These are phyloP conservation scores for Lenzites betulinus DNA, from an alignment of 768 basidiomycete species.

Conservation along the genomic window DNA sequence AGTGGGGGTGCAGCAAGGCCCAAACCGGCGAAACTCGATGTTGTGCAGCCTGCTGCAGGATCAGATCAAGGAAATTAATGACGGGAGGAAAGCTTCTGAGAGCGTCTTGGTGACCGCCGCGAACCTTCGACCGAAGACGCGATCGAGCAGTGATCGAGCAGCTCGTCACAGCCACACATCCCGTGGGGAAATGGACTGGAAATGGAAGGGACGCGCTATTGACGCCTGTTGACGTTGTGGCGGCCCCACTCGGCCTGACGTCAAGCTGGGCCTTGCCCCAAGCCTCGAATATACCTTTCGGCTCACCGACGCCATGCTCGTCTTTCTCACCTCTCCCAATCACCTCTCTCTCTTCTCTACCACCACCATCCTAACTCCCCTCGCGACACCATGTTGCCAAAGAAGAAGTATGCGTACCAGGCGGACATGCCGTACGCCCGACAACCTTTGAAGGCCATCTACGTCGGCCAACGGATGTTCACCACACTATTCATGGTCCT, in stretches of 20 bases:
- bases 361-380: neutral
- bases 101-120: no score
- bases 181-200: neutral
- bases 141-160: no score
- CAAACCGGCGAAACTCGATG: neutral
- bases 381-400: conserved; percentile 5
- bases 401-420: conserved; percentile 32
- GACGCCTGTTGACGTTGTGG: conserved; percentile 12
- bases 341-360: neutral
- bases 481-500: conserved; percentile 52
- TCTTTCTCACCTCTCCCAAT: neutral
- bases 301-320: conserved; percentile 5
- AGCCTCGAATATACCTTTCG: neutral
- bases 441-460: conserved; percentile 48
- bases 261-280: conserved; percentile 4
- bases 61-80: neutral
- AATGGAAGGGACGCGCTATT: conserved; percentile 2
- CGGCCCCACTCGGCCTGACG: conserved; percentile 7
- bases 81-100: neutral
- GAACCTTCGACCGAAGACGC: neutral
- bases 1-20: no score
- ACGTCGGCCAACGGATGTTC: conserved; percentile 48
- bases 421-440: conserved; percentile 45
- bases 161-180: neutral
- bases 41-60: conserved; percentile 2